Conservation (phyloP, 768 basidiomycete genomes). For the Lyophyllum atratum region DNA sequence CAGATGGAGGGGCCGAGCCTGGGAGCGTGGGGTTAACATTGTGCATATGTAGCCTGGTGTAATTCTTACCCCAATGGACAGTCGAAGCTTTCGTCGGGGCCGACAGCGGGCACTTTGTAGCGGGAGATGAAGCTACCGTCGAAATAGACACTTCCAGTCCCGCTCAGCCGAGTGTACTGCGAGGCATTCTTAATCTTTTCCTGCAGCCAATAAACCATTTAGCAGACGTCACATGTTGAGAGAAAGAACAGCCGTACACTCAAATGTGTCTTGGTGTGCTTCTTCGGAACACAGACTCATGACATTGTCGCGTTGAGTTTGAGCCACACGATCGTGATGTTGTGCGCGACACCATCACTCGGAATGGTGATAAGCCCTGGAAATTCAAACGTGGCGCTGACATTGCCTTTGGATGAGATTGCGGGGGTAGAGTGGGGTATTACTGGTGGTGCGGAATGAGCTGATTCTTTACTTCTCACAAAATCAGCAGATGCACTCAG, state of each 20-base stretch:
- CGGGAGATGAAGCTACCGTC: slow-evolving; percentile 31
- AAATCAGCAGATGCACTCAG: too few relatives aligned
- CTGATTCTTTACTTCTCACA: too few relatives aligned
- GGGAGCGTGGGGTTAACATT: neutral
- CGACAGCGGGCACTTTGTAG: slow-evolving; percentile 24
- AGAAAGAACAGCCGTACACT: slow-evolving; percentile 17
- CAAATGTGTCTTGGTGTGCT: slow-evolving; percentile 24
- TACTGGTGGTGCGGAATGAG: too few relatives aligned
- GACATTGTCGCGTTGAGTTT: slow-evolving; percentile 22
- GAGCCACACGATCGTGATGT: slow-evolving; percentile 29
- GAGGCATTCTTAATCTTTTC: slow-evolving; percentile 30
- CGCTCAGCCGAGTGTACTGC: slow-evolving; percentile 25
- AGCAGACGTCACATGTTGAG: too few relatives aligned
- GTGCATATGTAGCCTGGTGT: neutral
- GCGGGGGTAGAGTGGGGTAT: neutral
- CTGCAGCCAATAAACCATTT: slow-evolving; percentile 9
- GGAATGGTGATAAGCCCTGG: slow-evolving; percentile 27
- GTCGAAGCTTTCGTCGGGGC: slow-evolving; percentile 31
- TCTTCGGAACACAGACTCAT: slow-evolving; percentile 30
- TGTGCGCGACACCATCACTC: slow-evolving; percentile 26
- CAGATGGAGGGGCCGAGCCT: slow-evolving; percentile 29
- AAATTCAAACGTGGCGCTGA: slow-evolving; percentile 29
- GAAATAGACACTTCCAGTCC: slow-evolving; percentile 27
- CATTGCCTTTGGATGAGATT: too few relatives aligned
- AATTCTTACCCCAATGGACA: slow-evolving; percentile 29